Evolutionary conservation across 1,284 basidiomycete species (phyloP), one percentile per base, ranked within the genome.

Genomic region (Anthracocystis panici-leucophaei): DNA sequence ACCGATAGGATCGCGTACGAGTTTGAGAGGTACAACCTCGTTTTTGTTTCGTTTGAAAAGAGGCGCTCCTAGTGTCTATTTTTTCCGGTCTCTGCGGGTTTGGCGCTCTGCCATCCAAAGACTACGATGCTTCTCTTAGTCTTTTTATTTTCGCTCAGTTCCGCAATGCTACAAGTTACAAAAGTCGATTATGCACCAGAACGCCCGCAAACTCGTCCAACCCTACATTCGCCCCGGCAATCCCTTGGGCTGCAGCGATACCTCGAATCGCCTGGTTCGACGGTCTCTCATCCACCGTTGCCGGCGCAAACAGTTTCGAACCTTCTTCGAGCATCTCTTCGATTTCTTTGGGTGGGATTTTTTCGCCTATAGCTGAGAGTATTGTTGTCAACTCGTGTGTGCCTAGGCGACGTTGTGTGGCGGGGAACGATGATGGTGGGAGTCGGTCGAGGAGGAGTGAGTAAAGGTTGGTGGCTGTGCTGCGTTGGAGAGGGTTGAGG

Each of bases 1-100:
- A 96, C 93, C 61, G 96, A 98, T 87, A 93, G 97, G 85, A 99
- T 99, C 86, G 93, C 96, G 84, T 99, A 99, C 88, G 95, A 97
- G 86, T 95, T 98, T 85, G 93, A 93, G 57, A 93, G 92, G 56
- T 99, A 98, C 86, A 93, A 96, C 86, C 88, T 98, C 71, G 93
- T 95, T 40, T 98, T 85, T 77, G 67, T 81, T 48, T 49, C 35
- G 21, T 78, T 75, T 48, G 75, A 78, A 38, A 72, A 71, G 60
- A 42, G 73, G 6, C 53, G 57, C 21, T 27, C 38, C 27, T 21
- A 27, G 21, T 7, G 0, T 49, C 45, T 10, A 3, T 27, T 41
- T 27, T 21, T 3, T 16, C 21, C 27, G 27, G 23, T 40, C 21
- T 31, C 10, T 44, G 8, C 31, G 2, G 5, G 12, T n/a, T 29